Conservation (phyloP, 2,329 filamentous ascomycete genomes). For the Seiridium unicorne region DNA sequence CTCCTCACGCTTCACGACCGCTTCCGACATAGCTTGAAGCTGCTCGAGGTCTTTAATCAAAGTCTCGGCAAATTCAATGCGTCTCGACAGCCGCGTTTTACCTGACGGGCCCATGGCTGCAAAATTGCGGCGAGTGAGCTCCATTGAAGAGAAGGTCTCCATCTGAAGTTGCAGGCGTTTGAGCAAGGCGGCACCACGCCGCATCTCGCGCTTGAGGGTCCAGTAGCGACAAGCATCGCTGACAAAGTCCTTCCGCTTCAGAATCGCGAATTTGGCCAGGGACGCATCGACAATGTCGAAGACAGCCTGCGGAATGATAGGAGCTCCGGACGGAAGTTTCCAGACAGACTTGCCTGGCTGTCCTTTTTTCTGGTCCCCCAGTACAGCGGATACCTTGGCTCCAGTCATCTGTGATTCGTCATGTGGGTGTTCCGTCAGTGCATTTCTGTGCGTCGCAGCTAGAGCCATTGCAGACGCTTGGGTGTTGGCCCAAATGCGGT, state of each 20-base stretch:
- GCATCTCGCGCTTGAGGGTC: slow-evolving; percentile 93
- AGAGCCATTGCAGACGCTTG: slow-evolving; percentile 79
- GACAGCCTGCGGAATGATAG: slow-evolving; percentile 86
- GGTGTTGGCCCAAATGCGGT: slow-evolving; percentile 87
- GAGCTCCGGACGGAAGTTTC: slow-evolving; percentile 92
- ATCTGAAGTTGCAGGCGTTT: slow-evolving; percentile 93
- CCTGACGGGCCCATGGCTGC: slow-evolving; percentile 90
- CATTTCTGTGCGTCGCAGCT: slow-evolving; percentile 67
- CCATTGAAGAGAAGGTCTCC: slow-evolving; percentile 96
- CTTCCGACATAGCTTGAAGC: slow-evolving; percentile 67
- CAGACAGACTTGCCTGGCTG: slow-evolving; percentile 69
- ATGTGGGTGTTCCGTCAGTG: slow-evolving; percentile 65
- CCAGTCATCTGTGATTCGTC: slow-evolving; percentile 85
- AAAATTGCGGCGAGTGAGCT: slow-evolving; percentile 92
- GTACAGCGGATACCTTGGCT: slow-evolving; percentile 72
- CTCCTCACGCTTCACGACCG: slow-evolving; percentile 72
- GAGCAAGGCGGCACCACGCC: slow-evolving; percentile 84
- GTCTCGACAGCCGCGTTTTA: slow-evolving; percentile 70
- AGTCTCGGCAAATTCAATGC: slow-evolving; percentile 83
- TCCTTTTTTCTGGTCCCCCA: slow-evolving; percentile 76
- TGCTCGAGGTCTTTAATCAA: slow-evolving; percentile 76
- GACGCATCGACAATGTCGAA: slow-evolving; percentile 84
- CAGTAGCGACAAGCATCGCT: slow-evolving; percentile 95
- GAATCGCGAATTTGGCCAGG: slow-evolving; percentile 73
- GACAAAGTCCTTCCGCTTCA: slow-evolving; percentile 88